Evolutionary conservation across 176 grass and related monocot genomes (phyloP), one percentile per base, ranked within the genome.

Genomic region (Cymbopogon citratus): DNA sequence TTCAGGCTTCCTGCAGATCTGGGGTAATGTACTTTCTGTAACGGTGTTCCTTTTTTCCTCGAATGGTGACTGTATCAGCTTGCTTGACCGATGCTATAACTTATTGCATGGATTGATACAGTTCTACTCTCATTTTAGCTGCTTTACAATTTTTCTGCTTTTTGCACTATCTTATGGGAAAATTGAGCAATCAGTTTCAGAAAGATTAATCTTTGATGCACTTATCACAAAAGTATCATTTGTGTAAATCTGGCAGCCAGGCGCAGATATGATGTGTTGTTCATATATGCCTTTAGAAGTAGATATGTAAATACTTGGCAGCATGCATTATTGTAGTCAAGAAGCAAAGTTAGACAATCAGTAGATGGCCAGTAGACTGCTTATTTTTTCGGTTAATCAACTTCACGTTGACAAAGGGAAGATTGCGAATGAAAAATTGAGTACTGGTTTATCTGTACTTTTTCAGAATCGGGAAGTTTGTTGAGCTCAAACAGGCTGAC

Each of bases 1-100:
- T 90, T 95, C 89, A 89, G 91, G 72, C 90, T 98, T 78, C 92
- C 96, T 16, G 80, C 92, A 77, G 92, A 95, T 83, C 86, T 95
- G 21, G 85, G 90, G 96, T 98, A 95, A 87, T 86, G 74, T 67
- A 60, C 39, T 56, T 77, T 63, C 38, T 21, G 73, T 86, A 78
- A 46, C 3, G 43, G 9, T 60, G 15, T 76, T 64, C 61, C 75
- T 76, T 64, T 65, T 80, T 46, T 3, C 12, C 11, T 60, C 9
- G 4, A 60, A 60, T 25, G n/a, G n/a, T 60, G 56, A 60, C 56
- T 25, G 52, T 10, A 60, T 12, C n/a, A 25, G 56, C 65, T 74
- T 76, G 49, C 40, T 82, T 54, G 43, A 16, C 8, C 24, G 27
- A 44, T 69, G 28, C 35, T 63, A 43, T 82, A 76, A 59, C 7